Evolutionary conservation across 163 green algal species (phyloP), one percentile per base, ranked within the genome.

Genomic region (Volvox carteri): DNA sequence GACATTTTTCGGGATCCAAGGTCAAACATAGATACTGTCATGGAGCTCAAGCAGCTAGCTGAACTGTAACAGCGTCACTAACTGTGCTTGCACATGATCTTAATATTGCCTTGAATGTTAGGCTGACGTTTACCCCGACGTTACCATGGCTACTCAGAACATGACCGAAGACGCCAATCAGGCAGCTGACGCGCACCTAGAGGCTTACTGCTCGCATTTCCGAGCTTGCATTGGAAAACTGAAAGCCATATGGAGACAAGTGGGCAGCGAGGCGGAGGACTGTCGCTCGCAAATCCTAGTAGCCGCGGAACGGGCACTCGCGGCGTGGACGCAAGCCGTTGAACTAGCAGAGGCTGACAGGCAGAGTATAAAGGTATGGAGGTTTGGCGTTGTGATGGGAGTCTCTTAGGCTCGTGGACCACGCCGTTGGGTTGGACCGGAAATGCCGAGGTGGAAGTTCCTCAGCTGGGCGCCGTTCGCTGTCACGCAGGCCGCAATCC

Each of bases 161-260:
- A 12, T 60, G n/a, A 67, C 7, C n/a, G 73, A 80, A 5, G 73
- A 80, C 33, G 73, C 73, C 44, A 60, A 80, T 46, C 42, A 84
- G 50, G 77, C 33, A 48, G 77, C 77, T 3, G 77, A 85, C 0
- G 35, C 18, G 52, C 77, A 85, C 77, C 19, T 85, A 9, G 35
- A 73, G 3, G 19, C 35, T 8, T 85, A 85, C 33, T 48, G 19
- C 37, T 70, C 35, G 4, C 50, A 70, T 58, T 73, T 74, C 18
- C 62, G 62, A 8, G 48, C 42, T 7, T 81, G 68, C 35, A 21
- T 81, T 33, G 83, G 68, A 3, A 88, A 88, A 60, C 39, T 88
- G 25, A 19, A 23, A 19, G 35, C 37, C 4, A 81, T 81, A 16
- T 88, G 67, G 68, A 77, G 28, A 28, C 67, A 81, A 48, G 37